phyloP scores from a whole-genome alignment of 169 alveolate genomes.

The Plasmodium gaboni region DNA sequence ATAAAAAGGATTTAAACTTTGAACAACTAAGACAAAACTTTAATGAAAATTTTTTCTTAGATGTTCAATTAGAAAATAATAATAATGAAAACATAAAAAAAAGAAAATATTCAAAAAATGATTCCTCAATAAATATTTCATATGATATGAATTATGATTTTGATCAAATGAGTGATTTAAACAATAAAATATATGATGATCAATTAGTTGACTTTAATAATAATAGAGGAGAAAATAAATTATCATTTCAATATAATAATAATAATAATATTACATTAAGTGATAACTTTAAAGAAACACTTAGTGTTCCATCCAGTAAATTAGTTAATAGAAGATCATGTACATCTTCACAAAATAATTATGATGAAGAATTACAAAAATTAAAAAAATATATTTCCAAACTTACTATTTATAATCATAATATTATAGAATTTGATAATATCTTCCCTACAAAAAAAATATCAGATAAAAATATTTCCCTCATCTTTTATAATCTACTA shows the following conservation, averaged over 20 bases:
- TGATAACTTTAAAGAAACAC: constrained; percentile 50
- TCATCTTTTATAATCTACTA: constrained; percentile 61
- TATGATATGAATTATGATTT: constrained; percentile 46
- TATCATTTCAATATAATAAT: constrained; percentile 2
- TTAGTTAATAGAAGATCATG: constrained; percentile 50
- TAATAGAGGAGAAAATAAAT: neutral
- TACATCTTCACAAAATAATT: constrained; percentile 41
- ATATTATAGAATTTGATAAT: constrained; percentile 36
- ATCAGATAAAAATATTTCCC: constrained; percentile 34
- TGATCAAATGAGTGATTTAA: constrained; percentile 34
- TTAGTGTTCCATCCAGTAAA: constrained; percentile 74
- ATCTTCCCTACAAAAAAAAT: constrained; percentile 43
- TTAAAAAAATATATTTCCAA: constrained; percentile 57
- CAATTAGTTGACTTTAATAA: neutral
- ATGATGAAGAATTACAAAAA: constrained; percentile 62
- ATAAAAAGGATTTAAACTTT: constrained; percentile 14
- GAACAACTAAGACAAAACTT: constrained; percentile 51
- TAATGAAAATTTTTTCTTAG: constrained; percentile 44
- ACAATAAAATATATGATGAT: constrained; percentile 13
- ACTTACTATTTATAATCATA: constrained; percentile 15
- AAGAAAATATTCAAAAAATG: neutral
- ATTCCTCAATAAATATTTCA: constrained; percentile 7
- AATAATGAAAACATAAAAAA: constrained; percentile 8
- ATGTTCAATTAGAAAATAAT: constrained; percentile 20
- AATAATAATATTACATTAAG: constrained; percentile 16